Conservation (phyloP, 1,284 basidiomycete genomes). For the Phaffia rhodozyma region DNA sequence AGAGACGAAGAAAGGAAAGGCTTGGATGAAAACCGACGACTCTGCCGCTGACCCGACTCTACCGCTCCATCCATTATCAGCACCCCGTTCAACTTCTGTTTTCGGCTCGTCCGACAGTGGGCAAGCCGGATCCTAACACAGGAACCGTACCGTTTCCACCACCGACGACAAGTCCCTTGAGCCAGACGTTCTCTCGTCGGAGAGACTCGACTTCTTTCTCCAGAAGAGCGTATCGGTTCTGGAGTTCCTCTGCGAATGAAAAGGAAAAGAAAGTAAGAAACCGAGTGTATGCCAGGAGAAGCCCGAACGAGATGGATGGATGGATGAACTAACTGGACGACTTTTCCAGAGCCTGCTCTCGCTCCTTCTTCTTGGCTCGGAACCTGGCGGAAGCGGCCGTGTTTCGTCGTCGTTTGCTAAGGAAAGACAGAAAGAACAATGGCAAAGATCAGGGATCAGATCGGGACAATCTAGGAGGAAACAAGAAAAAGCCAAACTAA, state of each 20-base stretch:
- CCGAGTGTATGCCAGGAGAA: background rate
- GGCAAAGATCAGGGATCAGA: too few relatives aligned
- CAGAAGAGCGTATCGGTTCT: slow-evolving; percentile 64
- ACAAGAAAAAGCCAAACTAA: background rate
- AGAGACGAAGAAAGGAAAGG: too few relatives aligned
- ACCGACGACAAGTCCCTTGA: slow-evolving; percentile 83
- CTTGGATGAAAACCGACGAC: too few relatives aligned
- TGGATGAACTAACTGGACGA: slow-evolving; percentile 45
- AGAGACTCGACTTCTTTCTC: slow-evolving; percentile 84
- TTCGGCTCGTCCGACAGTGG: too few relatives aligned
- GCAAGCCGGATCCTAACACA: background rate
- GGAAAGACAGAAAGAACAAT: too few relatives aligned
- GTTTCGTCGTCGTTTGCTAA: slow-evolving; percentile 73
- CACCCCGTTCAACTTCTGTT: too few relatives aligned
- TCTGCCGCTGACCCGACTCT: too few relatives aligned
- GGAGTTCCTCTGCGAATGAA: slow-evolving; percentile 53
- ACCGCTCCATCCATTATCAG: too few relatives aligned
- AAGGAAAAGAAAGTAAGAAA: background rate
- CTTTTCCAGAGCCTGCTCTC: slow-evolving; percentile 82
- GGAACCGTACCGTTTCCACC: slow-evolving; percentile 39
- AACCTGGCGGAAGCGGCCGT: slow-evolving; percentile 96
- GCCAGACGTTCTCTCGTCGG: slow-evolving; percentile 84
- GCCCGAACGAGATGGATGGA: slow-evolving; percentile 10
- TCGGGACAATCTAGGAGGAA: background rate
- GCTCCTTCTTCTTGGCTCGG: slow-evolving; percentile 96